These are phyloP conservation scores for Cercospora brassicicola DNA, from an alignment of 2,329 filamentous ascomycete genomes.

Conservation along the genomic window DNA sequence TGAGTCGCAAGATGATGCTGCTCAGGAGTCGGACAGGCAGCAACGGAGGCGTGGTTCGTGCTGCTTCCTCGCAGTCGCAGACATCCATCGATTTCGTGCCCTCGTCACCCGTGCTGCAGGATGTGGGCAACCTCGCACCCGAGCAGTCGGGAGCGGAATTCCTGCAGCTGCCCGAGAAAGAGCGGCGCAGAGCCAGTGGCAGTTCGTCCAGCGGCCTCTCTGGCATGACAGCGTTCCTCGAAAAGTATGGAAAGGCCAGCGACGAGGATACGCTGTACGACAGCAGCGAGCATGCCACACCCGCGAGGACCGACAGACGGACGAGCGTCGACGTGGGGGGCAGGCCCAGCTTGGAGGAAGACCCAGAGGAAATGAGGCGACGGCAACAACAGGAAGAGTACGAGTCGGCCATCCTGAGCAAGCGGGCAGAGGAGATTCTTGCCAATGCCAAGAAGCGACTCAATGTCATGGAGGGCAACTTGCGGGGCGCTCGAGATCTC, in stretches of 20 bases:
- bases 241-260: conserved; percentile 30
- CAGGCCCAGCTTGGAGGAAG: conserved; percentile 22
- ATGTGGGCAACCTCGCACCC: conserved; percentile 34
- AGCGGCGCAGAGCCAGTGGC: conserved; percentile 36
- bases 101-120: conserved; percentile 37
- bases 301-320: conserved; percentile 6
- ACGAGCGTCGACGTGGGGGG: background rate
- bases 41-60: conserved; percentile 11
- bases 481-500: conserved; percentile 67
- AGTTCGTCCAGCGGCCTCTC: conserved; percentile 49
- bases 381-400: conserved; percentile 55
- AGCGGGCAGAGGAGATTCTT: conserved; percentile 83
- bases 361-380: conserved; percentile 32
- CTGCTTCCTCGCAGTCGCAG: conserved; percentile 12
- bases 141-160: conserved; percentile 18
- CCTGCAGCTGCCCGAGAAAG: conserved; percentile 23
- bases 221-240: conserved; percentile 39
- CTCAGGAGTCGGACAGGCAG: conserved; percentile 34
- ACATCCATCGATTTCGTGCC: conserved; percentile 23
- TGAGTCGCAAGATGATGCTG: conserved; percentile 38
- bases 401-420: conserved; percentile 73
- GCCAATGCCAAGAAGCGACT: conserved; percentile 88
- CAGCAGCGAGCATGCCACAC: conserved; percentile 22
- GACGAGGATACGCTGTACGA: conserved; percentile 27
- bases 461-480: conserved; percentile 90